These are phyloP conservation scores for Alternaria sp. DNA, from an alignment of 2,329 filamentous ascomycete species.

Conservation along the genomic window DNA sequence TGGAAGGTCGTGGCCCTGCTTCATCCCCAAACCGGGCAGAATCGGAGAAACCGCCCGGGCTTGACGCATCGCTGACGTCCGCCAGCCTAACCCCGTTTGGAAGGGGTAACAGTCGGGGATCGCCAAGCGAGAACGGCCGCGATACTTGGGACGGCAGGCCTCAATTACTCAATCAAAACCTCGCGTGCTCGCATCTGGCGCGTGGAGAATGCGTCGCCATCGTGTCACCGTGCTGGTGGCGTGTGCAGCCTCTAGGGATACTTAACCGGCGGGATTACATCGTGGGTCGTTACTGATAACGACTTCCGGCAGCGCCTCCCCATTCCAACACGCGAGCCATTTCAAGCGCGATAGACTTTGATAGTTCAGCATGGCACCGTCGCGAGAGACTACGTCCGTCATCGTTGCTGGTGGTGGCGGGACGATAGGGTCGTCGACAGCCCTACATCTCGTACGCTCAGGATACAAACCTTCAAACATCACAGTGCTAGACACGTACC, in stretches of 20 bases:
- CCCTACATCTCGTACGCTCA: conserved; percentile 57
- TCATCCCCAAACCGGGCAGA: not conserved
- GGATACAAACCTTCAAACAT: conserved; percentile 56
- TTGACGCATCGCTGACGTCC: conserved; percentile 7
- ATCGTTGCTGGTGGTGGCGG: conserved; percentile 59
- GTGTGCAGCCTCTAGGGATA: conserved; percentile 19
- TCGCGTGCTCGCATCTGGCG: not conserved
- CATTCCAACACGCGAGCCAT: not conserved
- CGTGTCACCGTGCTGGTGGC: conserved; percentile 19
- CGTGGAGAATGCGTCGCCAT: conserved; percentile 9
- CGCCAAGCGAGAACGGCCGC: conserved; percentile 13
- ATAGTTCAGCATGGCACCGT: conserved; percentile 19
- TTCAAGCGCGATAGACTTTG: not conserved
- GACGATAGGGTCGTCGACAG: conserved; percentile 61
- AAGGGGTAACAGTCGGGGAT: conserved; percentile 9
- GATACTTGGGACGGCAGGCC: not conserved
- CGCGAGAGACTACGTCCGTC: conserved; percentile 28
- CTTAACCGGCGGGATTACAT: conserved; percentile 14
- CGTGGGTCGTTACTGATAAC: conserved; percentile 12
- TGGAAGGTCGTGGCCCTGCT: not conserved
- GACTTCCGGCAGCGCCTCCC: not conserved
- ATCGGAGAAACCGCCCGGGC: not conserved
- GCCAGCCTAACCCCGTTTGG: conserved; percentile 1
- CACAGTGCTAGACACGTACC: conserved; percentile 56
- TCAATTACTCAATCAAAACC: conserved; percentile 15